Conservation (phyloP, 2,329 filamentous ascomycete genomes). For the Anthostomella pinea region DNA sequence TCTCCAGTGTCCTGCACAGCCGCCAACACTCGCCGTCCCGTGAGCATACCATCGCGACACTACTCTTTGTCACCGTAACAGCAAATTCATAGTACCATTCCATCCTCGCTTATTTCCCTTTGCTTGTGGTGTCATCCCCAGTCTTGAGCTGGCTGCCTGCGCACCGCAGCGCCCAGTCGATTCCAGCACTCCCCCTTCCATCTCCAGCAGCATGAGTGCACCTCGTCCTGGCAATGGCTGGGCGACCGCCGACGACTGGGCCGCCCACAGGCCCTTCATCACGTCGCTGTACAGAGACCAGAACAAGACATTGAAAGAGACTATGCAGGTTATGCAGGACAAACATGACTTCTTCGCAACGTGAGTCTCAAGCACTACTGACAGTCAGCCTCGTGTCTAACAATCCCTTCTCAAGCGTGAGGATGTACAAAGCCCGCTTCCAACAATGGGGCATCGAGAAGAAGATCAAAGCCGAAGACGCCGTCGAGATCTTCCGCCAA, state of each 20-base stretch:
- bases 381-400: background rate
- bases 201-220: slow-evolving; percentile 17
- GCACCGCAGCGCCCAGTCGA: too few relatives aligned
- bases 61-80: too few relatives aligned
- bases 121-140: too few relatives aligned
- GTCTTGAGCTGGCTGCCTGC: too few relatives aligned
- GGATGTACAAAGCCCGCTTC: slow-evolving; percentile 32
- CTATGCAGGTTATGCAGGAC: slow-evolving; percentile 29
- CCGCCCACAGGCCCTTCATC: slow-evolving; percentile 22
- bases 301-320: slow-evolving; percentile 31
- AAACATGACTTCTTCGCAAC: slow-evolving; percentile 52
- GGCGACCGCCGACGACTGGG: slow-evolving; percentile 28
- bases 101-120: too few relatives aligned
- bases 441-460: slow-evolving; percentile 33
- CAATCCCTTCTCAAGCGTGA: slow-evolving; percentile 20
- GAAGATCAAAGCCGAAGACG: slow-evolving; percentile 31
- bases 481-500: slow-evolving; percentile 31
- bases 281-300: slow-evolving; percentile 27
- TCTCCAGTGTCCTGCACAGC: too few relatives aligned
- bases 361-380: slow-evolving; percentile 18
- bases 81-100: too few relatives aligned
- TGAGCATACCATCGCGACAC: too few relatives aligned
- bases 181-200: too few relatives aligned
- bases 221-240: slow-evolving; percentile 22
- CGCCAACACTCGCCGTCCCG: too few relatives aligned